These are phyloP conservation scores for Drechmeria coniospora DNA, from an alignment of 2,329 filamentous ascomycete species.

Conservation along the genomic window DNA sequence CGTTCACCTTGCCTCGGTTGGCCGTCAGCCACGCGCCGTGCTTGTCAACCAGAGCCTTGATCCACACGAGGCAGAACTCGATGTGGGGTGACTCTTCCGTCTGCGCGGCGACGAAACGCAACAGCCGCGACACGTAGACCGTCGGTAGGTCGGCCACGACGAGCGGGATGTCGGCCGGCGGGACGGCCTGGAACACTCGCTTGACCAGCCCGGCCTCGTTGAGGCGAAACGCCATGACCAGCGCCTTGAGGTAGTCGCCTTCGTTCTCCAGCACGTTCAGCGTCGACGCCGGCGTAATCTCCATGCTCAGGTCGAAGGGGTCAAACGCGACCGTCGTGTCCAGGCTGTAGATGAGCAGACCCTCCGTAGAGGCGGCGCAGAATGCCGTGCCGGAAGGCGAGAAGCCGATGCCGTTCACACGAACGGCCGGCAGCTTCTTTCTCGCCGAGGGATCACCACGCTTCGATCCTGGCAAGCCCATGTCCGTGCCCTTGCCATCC, in stretches of 20 bases:
- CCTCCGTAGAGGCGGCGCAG: constrained; percentile 89
- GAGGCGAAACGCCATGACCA: constrained; percentile 94
- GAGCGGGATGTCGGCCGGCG: constrained; percentile 56
- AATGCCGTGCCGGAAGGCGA: constrained; percentile 80
- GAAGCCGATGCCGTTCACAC: constrained; percentile 73
- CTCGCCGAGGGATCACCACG: constrained; percentile 73
- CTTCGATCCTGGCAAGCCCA: constrained; percentile 68
- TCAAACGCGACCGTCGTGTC: constrained; percentile 79
- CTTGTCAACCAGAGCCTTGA: constrained; percentile 64
- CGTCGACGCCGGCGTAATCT: constrained; percentile 78
- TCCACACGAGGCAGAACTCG: constrained; percentile 89
- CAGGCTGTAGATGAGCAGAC: constrained; percentile 81
- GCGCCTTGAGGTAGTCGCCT: constrained; percentile 73
- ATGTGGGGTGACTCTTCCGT: constrained; percentile 84
- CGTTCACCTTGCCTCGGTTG: constrained; percentile 61
- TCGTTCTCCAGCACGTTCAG: constrained; percentile 51
- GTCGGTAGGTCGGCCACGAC: constrained; percentile 66
- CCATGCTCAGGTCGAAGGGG: constrained; percentile 88
- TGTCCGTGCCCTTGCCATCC: constrained; percentile 68
- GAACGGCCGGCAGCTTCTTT: constrained; percentile 63
- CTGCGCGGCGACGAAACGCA: constrained; percentile 77
- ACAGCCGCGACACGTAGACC: constrained; percentile 71
- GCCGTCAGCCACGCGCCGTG: constrained; percentile 79
- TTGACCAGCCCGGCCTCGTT: constrained; percentile 74
- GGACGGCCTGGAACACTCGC: constrained; percentile 72